Conservation (phyloP, 495 filamentous ascomycete genomes). For the Xylaria acuta region DNA sequence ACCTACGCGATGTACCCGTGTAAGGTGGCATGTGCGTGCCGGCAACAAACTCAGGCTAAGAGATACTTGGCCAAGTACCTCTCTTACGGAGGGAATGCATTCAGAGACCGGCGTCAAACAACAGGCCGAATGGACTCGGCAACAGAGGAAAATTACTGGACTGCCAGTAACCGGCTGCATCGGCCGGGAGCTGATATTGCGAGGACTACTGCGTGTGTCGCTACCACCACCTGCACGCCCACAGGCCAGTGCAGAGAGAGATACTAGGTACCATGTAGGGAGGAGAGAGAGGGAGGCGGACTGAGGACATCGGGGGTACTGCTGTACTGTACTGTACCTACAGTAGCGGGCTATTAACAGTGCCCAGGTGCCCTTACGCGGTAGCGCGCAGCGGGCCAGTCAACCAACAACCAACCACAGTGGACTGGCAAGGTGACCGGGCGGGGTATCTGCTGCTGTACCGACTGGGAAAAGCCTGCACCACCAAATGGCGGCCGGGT, state of each 20-base stretch:
- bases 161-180: constrained; percentile 24
- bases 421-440: constrained; percentile 18
- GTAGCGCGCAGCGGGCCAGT: constrained; percentile 23
- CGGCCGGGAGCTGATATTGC: constrained; percentile 11
- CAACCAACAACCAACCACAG: constrained; percentile 18
- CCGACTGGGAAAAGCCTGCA: constrained; percentile 24
- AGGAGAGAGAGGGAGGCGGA: not conserved
- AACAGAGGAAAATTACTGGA: constrained; percentile 14
- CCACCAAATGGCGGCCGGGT: constrained; percentile 9
- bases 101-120: constrained; percentile 11
- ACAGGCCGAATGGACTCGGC: constrained; percentile 8
- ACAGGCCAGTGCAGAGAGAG: not conserved
- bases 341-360: constrained; percentile 16
- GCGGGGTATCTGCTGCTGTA: constrained; percentile 26
- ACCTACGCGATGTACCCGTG: constrained; percentile 19
- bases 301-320: not conserved
- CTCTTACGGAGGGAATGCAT: constrained; percentile 13
- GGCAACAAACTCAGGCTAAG: constrained; percentile 18
- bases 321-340: not conserved
- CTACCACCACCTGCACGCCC: constrained; percentile 8
- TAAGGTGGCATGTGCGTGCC: constrained; percentile 21
- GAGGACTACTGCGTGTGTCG: constrained; percentile 12
- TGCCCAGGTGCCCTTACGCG: constrained; percentile 19
- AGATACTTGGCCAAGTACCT: constrained; percentile 21
- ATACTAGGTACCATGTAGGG: not conserved